A percentile compares a stretch with the other conserved stretches of the same genome.
These are phyloP conservation scores for Pythium brassicae DNA, from an alignment of 352 stramenopile species.

Conservation along the genomic window DNA sequence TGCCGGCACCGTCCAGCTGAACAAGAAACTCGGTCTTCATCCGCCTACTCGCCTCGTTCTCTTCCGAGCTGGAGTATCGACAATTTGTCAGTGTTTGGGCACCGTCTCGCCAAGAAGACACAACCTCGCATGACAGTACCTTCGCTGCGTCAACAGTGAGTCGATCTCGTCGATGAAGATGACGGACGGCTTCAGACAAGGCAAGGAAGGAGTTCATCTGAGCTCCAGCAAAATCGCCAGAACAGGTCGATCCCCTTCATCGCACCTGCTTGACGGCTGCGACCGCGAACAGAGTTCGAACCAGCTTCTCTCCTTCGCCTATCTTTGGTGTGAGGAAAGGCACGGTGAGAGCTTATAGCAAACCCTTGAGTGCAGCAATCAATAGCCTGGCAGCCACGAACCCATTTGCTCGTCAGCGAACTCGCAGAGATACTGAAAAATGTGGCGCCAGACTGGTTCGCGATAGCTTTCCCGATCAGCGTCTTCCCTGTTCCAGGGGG, in stretches of 20 bases:
- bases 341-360: neutral
- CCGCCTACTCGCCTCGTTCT: slow-evolving; percentile 96
- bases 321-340: slow-evolving; percentile 55
- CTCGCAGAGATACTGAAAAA: slow-evolving; percentile 99
- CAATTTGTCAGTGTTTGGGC: neutral
- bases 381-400: slow-evolving; percentile 10
- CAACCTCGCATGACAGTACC: slow-evolving; percentile 19
- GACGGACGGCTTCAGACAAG: slow-evolving; percentile 82
- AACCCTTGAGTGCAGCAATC: neutral
- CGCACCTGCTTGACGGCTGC: slow-evolving; percentile 87
- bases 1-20: slow-evolving; percentile 94
- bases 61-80: slow-evolving; percentile 70
- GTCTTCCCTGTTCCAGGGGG: slow-evolving; percentile 97
- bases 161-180: slow-evolving; percentile 99
- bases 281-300: slow-evolving; percentile 96
- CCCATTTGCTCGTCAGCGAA: slow-evolving; percentile 99
- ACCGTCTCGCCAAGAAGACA: too few species aligned
- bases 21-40: slow-evolving; percentile 99
- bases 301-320: slow-evolving; percentile 98
- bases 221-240: neutral
- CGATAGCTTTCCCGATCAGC: slow-evolving; percentile 99
- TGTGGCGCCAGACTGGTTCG: slow-evolving; percentile 94
- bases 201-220: neutral
- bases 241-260: neutral
- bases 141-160: slow-evolving; percentile 96